Evolutionary conservation across 805 yeast species (phyloP), one percentile per base, ranked within the genome.

Genomic region (Cyberlindnera subsufficiens): DNA sequence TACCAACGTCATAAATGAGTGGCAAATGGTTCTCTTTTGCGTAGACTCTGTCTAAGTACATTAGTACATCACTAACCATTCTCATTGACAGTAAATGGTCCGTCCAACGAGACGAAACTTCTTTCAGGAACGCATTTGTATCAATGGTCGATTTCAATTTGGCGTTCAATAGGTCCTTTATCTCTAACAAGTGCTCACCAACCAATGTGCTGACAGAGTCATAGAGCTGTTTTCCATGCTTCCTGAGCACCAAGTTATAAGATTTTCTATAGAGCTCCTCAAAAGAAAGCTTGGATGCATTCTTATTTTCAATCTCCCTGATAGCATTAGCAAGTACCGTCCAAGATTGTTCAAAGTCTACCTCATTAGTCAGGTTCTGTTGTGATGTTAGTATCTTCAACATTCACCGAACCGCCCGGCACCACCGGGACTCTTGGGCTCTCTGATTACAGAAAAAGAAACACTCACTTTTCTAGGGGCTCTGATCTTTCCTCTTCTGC

Each of bases 41-140:
- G 52, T 85, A 88, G 0, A 86, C 96, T 35, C 95, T 73, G 57
- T 89, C 95, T 57, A 90, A 62, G 56, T 89, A 89, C 85, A 89
- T 82, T 58, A 87, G 66, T 3, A 89, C 86, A 60, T 90, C 96
- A 53, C 90, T 76, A 35, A 87, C 75, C 73, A 86, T 78, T 49
- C 86, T 72, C 82, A 86, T 84, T 38, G 83, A 72, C 32, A 80
- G 70, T 32, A 80, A 60, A 58, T 85, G 91, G 38, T 80, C 86
- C 31, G 76, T 71, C 96, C 96, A 89, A 3, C 47, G 49, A 4
- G 45, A 39, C 3, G 68, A 53, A 7, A 73, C 53, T 4, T 58
- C 58, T 35, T 60, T 61, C 47, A 76, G 53, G 35, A 71, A 64
- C 18, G 59, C 65, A 42, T 47, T 38, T 25, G 43, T 42, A 29